Evolutionary conservation across 2,329 filamentous ascomycete genomes (phyloP).

Genomic region (Aureobasidium subglaciale): DNA sequence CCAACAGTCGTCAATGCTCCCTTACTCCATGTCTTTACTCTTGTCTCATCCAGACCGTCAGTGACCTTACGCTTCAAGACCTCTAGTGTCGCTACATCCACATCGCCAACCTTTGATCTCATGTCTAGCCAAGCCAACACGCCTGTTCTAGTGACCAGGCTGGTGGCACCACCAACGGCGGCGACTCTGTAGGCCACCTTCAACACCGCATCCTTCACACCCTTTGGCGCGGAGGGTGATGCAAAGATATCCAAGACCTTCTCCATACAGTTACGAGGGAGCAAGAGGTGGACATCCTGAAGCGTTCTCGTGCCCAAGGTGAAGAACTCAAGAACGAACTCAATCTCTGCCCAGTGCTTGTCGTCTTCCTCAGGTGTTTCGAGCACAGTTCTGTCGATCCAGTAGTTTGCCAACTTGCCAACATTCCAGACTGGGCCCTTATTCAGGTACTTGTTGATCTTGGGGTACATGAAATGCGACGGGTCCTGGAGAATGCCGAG

Average conservation of each 20-base stretch:
- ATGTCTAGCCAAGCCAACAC: constrained; percentile 67
- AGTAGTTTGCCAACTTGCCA: constrained; percentile 49
- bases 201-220: constrained; percentile 55
- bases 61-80: constrained; percentile 53
- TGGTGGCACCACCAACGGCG: constrained; percentile 66
- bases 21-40: constrained; percentile 56
- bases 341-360: constrained; percentile 62
- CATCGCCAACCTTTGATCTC: constrained; percentile 44
- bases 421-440: constrained; percentile 67
- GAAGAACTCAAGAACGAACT: constrained; percentile 67
- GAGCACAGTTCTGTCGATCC: constrained; percentile 65
- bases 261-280: constrained; percentile 62
- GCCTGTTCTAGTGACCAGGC: constrained; percentile 70
- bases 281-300: constrained; percentile 54
- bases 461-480: constrained; percentile 74
- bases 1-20: background rate
- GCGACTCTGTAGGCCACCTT: constrained; percentile 59
- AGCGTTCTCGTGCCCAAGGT: constrained; percentile 57
- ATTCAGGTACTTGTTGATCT: constrained; percentile 78
- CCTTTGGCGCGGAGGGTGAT: constrained; percentile 54
- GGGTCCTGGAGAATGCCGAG: constrained; percentile 67
- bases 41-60: constrained; percentile 60
- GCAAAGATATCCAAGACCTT: constrained; percentile 62
- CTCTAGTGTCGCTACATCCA: constrained; percentile 45
- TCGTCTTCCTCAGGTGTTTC: constrained; percentile 67